phyloP scores from a whole-genome alignment of 441 rosid species.

The Eutrema salsugineum region DNA sequence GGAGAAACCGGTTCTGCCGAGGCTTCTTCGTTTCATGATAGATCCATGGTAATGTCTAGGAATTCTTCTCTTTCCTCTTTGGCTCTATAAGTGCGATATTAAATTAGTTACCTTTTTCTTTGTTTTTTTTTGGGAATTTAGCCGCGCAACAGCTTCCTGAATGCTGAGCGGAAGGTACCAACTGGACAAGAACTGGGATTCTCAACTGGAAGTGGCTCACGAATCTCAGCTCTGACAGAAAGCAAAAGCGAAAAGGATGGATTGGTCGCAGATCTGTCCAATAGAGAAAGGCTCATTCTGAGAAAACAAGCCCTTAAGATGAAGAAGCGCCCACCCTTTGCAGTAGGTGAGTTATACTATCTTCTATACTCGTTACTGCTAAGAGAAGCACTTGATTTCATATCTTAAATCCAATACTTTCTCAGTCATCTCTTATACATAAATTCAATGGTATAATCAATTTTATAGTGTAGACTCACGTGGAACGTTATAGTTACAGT shows the following conservation, averaged over 20 bases:
- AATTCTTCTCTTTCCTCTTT: slow-evolving; percentile 14
- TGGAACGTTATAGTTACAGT: not conserved
- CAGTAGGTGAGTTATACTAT: slow-evolving; percentile 28
- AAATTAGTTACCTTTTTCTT: not conserved
- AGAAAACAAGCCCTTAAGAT: slow-evolving; percentile 37
- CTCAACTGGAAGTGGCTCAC: slow-evolving; percentile 29
- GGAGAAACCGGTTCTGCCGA: slow-evolving; percentile 22
- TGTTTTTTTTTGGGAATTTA: slow-evolving; percentile 18
- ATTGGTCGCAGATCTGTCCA: slow-evolving; percentile 51
- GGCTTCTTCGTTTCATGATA: slow-evolving; percentile 35
- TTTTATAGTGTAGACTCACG: not conserved
- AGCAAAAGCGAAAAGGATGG: slow-evolving; percentile 23
- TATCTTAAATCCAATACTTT: not conserved
- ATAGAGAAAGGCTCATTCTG: slow-evolving; percentile 44
- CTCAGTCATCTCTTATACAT: not conserved
- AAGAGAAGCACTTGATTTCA: not conserved
- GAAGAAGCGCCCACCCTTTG: slow-evolving; percentile 36
- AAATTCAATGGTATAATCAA: not conserved
- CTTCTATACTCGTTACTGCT: slow-evolving; percentile 2
- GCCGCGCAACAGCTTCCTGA: slow-evolving; percentile 8
- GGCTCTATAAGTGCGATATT: slow-evolving; percentile 1
- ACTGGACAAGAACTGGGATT: slow-evolving; percentile 15
- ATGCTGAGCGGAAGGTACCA: slow-evolving; percentile 6
- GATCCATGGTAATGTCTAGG: slow-evolving; percentile 36
- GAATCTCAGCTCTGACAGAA: slow-evolving; percentile 24